These are phyloP conservation scores for Myxozyma vanderwaltii DNA, from an alignment of 805 yeast species.

Conservation along the genomic window DNA sequence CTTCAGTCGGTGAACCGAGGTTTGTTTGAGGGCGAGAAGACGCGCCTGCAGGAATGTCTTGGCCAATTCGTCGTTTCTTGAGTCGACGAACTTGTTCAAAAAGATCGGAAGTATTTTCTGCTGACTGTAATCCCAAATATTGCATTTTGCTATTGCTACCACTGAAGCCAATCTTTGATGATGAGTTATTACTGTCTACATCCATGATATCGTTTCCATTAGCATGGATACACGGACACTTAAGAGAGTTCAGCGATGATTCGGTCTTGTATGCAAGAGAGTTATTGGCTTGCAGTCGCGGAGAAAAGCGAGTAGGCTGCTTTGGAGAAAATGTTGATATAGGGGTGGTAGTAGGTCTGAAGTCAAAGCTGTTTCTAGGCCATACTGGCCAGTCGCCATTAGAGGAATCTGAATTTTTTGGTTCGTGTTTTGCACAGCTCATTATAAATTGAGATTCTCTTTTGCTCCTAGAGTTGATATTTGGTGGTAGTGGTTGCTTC, in stretches of 20 bases:
- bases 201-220: too few species aligned
- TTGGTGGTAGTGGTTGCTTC: too few species aligned
- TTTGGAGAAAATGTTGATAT: background rate
- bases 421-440: background rate
- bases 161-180: background rate
- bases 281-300: too few species aligned
- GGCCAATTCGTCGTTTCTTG: constrained; percentile 2
- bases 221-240: too few species aligned
- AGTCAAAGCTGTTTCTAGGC: background rate
- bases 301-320: background rate
- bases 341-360: background rate
- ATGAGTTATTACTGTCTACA: background rate
- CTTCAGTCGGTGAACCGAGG: too few species aligned
- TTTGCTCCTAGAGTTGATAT: too few species aligned
- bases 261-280: too few species aligned
- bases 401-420: background rate
- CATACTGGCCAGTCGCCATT: background rate
- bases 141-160: background rate
- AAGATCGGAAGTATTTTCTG: background rate
- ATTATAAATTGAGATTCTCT: too few species aligned
- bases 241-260: too few species aligned
- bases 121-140: background rate
- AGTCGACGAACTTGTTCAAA: constrained; percentile 1
- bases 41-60: too few species aligned
- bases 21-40: too few species aligned